Percentiles rank a stretch among this genome's conserved stretches.
Conservation (phyloP, 2,329 filamentous ascomycete species). For the Pestalotiopsis sp. region DNA sequence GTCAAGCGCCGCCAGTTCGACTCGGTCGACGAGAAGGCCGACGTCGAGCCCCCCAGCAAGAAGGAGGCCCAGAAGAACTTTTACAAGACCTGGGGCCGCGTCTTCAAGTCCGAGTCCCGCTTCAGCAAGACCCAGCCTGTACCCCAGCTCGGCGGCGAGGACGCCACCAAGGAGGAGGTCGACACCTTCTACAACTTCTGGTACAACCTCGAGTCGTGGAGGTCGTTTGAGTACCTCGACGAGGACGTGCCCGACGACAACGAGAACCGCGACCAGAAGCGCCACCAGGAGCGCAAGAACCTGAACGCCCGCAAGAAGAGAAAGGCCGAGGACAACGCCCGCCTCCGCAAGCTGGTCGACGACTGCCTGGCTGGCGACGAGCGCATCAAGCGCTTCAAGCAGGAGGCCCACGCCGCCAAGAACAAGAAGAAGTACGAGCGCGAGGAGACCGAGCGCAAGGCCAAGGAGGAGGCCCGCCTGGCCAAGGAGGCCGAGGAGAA, state of each 20-base stretch:
- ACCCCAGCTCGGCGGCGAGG: constrained; percentile 79
- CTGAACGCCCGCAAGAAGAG: constrained; percentile 97
- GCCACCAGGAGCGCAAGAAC: constrained; percentile 98
- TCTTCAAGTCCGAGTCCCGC: constrained; percentile 88
- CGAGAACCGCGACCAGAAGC: constrained; percentile 98
- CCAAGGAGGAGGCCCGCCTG: constrained; percentile 79
- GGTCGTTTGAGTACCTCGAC: constrained; percentile 96
- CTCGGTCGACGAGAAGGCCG: constrained; percentile 90
- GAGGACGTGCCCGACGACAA: constrained; percentile 99
- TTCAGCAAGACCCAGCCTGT: constrained; percentile 93
- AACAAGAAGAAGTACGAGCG: constrained; percentile 91
- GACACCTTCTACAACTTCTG: constrained; percentile 99
- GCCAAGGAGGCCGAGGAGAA: constrained; percentile 83
- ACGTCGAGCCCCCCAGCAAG: constrained; percentile 90
- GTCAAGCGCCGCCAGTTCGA: constrained; percentile 93
- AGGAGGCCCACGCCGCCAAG: constrained; percentile 89
- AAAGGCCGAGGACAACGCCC: constrained; percentile 96
- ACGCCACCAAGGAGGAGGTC: constrained; percentile 84
- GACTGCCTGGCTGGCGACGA: constrained; percentile 82
- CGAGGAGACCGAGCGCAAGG: constrained; percentile 87
- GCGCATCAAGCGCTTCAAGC: constrained; percentile 95
- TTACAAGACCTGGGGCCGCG: constrained; percentile 90
- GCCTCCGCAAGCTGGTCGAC: constrained; percentile 87
- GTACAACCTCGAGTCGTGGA: constrained; percentile 99
- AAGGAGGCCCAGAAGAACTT: constrained; percentile 87